phyloP scores from a whole-genome alignment of 192 early-diverging fungal genomes.

The Spinellus fusiger region DNA sequence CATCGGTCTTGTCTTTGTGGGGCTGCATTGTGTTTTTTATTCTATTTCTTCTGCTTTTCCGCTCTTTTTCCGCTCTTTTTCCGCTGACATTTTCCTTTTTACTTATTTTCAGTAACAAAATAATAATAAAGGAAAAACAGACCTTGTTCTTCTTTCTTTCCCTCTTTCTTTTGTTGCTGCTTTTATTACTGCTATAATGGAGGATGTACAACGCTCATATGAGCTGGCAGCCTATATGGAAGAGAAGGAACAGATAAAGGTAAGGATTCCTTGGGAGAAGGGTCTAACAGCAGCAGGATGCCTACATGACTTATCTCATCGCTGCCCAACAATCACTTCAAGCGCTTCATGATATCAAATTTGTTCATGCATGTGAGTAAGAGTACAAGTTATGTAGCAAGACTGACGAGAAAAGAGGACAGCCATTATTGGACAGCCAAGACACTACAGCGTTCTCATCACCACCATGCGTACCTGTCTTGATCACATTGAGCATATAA shows the following conservation, averaged over 20 bases:
- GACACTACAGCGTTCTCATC: conserved; percentile 15
- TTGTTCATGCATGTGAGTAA: conserved; percentile 50
- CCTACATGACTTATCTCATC: conserved; percentile 44
- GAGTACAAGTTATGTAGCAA: background rate
- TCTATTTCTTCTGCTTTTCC: background rate
- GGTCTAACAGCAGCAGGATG: conserved; percentile 36
- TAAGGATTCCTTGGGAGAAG: background rate
- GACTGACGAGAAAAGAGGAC: background rate
- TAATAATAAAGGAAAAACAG: conserved; percentile 2
- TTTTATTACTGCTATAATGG: conserved; percentile 6
- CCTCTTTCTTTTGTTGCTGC: conserved; percentile 2
- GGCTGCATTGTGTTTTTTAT: no score
- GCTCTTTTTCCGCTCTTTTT: conserved; percentile 9
- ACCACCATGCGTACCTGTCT: conserved; percentile 21
- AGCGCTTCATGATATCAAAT: conserved; percentile 46
- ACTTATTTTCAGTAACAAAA: background rate
- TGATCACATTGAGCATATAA: conserved; percentile 20
- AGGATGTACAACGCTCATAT: conserved; percentile 18
- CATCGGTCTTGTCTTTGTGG: no score
- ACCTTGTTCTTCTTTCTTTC: conserved; percentile 6
- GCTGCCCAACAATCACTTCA: conserved; percentile 36
- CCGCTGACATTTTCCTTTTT: background rate
- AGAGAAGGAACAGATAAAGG: conserved; percentile 28
- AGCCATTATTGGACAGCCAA: conserved; percentile 27
- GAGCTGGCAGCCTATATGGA: conserved; percentile 14